These are phyloP conservation scores for Castanospermum australe DNA, from an alignment of 306 rosid genomes.

Conservation along the genomic window DNA sequence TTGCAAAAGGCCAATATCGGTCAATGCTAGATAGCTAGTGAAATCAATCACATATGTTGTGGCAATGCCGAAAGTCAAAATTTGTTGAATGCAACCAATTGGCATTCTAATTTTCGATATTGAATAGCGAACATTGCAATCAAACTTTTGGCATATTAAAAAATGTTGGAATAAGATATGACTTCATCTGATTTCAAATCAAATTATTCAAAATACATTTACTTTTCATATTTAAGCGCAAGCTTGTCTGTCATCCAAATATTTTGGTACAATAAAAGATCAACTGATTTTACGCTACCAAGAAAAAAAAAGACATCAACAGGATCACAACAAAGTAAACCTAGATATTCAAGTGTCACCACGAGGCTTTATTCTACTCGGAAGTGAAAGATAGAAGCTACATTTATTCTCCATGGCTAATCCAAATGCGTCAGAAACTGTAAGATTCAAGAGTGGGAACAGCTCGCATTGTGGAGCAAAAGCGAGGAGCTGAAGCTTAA, in stretches of 20 bases:
- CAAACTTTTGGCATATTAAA: neutral
- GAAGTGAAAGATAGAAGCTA: neutral
- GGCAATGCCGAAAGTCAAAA: neutral
- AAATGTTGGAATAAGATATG: neutral
- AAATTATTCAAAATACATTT: neutral
- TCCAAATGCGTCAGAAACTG: neutral
- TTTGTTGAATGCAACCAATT: neutral
- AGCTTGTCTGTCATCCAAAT: neutral
- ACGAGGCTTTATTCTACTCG: neutral
- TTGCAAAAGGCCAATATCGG: neutral
- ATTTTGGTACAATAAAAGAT: neutral
- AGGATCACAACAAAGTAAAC: neutral
- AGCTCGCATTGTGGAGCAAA: conserved; percentile 17
- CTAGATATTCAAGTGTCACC: too few relatives aligned
- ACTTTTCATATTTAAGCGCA: neutral
- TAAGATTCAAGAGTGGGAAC: conserved; percentile 4
- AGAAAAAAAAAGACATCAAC: too few relatives aligned
- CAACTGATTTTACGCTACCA: too few relatives aligned
- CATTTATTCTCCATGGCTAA: neutral
- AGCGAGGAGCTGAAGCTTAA: conserved; percentile 41
- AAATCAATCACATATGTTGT: neutral
- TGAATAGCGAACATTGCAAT: neutral
- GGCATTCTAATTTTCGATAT: neutral
- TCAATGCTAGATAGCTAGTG: too few relatives aligned
- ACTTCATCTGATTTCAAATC: neutral